These are phyloP conservation scores for Glonium stellatum DNA, from an alignment of 495 filamentous ascomycete genomes.

Conservation along the genomic window DNA sequence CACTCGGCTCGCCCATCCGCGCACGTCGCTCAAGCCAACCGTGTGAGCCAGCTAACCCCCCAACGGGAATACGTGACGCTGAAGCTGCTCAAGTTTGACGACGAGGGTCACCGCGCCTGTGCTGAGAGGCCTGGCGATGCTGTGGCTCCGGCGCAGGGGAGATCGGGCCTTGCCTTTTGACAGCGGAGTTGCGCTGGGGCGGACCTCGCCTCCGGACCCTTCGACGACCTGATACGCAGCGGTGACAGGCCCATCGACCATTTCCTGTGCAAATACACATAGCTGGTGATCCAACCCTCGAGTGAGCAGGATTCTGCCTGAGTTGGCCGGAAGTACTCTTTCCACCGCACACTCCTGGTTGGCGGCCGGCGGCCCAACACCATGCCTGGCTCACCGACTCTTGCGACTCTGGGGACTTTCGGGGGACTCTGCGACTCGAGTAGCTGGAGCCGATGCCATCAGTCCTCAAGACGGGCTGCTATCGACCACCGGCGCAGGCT, in stretches of 20 bases:
- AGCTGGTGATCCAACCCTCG: neutral
- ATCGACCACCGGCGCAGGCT: neutral
- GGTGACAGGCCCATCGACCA: neutral
- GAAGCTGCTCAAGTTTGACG: neutral
- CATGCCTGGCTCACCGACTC: neutral
- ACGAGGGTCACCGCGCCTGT: constrained; percentile 1
- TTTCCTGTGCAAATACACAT: neutral
- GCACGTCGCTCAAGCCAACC: constrained; percentile 2
- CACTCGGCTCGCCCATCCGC: neutral
- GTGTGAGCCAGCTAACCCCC: neutral
- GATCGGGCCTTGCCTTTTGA: neutral
- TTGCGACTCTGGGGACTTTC: neutral
- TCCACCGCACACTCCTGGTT: neutral
- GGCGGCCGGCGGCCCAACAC: neutral
- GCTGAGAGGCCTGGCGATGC: neutral
- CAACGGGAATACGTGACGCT: neutral
- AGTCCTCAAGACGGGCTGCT: neutral
- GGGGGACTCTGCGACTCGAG: neutral
- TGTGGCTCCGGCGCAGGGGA: neutral
- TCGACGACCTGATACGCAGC: no score
- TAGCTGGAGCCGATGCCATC: neutral
- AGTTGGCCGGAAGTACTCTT: neutral
- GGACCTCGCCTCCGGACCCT: neutral
- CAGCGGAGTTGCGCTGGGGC: neutral
- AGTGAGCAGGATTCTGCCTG: constrained; percentile 4